These are phyloP conservation scores for Wickerhamiella brachini DNA, from an alignment of 805 yeast species.

Conservation along the genomic window DNA sequence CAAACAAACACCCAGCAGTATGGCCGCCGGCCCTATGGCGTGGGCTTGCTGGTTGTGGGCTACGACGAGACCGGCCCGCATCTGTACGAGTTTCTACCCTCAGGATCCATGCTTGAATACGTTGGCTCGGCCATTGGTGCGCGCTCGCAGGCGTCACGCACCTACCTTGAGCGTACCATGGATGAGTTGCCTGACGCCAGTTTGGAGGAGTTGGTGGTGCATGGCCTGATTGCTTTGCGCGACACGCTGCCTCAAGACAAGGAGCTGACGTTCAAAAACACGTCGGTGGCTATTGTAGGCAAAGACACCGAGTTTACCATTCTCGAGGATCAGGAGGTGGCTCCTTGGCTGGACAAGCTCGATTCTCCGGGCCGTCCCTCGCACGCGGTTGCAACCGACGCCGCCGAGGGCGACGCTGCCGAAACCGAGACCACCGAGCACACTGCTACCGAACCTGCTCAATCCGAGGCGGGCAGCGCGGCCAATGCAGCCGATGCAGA, in stretches of 20 bases:
- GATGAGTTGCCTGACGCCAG: conserved; percentile 48
- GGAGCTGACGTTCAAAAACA: conserved; percentile 69
- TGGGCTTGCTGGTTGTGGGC: conserved; percentile 82
- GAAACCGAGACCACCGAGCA: not conserved
- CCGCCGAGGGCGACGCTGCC: conserved; percentile 10
- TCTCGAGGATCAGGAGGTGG: conserved; percentile 78
- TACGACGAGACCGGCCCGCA: conserved; percentile 92
- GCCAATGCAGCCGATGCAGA: no score
- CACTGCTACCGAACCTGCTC: no score
- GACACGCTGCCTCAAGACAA: conserved; percentile 92
- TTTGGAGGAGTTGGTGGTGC: conserved; percentile 64
- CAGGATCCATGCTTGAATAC: conserved; percentile 85
- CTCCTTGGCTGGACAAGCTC: conserved; percentile 64
- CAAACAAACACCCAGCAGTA: conserved; percentile 92
- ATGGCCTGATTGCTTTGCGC: conserved; percentile 80
- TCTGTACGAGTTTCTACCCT: conserved; percentile 86
- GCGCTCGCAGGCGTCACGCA: conserved; percentile 95
- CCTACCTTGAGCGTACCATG: conserved; percentile 79
- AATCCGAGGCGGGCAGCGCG: no score
- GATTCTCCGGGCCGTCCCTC: conserved; percentile 38
- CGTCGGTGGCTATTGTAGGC: conserved; percentile 90
- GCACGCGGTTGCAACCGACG: conserved; percentile 3
- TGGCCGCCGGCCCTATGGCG: conserved; percentile 97
- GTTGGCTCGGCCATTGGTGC: conserved; percentile 96
- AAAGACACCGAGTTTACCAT: conserved; percentile 56